These are phyloP conservation scores for Malassezia sympodialis DNA, from an alignment of 1,284 basidiomycete species.

Conservation along the genomic window DNA sequence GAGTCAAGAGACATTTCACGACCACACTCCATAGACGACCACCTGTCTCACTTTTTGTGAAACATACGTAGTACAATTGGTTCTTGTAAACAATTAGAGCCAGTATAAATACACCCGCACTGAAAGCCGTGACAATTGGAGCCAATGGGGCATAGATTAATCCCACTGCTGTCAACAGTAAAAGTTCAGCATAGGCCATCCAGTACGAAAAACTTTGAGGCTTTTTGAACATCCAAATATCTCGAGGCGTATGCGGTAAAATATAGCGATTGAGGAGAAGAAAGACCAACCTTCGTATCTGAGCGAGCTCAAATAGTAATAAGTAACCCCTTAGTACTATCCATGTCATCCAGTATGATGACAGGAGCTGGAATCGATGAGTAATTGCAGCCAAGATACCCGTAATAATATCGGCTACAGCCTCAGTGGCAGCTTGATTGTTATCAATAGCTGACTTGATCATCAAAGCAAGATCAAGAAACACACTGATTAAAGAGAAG, in stretches of 20 bases:
- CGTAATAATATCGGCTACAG: background rate
- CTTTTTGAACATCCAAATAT: slow-evolving; percentile 90
- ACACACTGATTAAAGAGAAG: slow-evolving; percentile 44
- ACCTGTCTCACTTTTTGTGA: slow-evolving; percentile 46
- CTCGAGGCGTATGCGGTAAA: slow-evolving; percentile 89
- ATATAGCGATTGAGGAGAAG: slow-evolving; percentile 68
- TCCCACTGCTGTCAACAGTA: slow-evolving; percentile 41
- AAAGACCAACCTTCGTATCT: slow-evolving; percentile 78
- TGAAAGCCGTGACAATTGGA: slow-evolving; percentile 36
- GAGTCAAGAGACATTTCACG: slow-evolving; percentile 41
- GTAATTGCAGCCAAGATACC: slow-evolving; percentile 25
- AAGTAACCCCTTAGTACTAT: slow-evolving; percentile 74
- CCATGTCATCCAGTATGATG: slow-evolving; percentile 47
- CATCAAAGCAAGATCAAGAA: slow-evolving; percentile 23
- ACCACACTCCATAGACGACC: slow-evolving; percentile 44
- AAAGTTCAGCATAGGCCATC: slow-evolving; percentile 59
- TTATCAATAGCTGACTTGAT: background rate
- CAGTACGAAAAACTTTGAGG: slow-evolving; percentile 85
- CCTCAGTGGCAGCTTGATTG: background rate
- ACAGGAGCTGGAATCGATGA: slow-evolving; percentile 36
- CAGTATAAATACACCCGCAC: slow-evolving; percentile 33
- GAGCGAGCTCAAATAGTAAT: slow-evolving; percentile 85
- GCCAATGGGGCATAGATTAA: slow-evolving; percentile 41
- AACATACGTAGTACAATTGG: slow-evolving; percentile 47
- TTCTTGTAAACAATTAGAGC: slow-evolving; percentile 45